Evolutionary conservation across 441 rosid genomes (phyloP).

Genomic region (Pelargonium cotyledonis): DNA sequence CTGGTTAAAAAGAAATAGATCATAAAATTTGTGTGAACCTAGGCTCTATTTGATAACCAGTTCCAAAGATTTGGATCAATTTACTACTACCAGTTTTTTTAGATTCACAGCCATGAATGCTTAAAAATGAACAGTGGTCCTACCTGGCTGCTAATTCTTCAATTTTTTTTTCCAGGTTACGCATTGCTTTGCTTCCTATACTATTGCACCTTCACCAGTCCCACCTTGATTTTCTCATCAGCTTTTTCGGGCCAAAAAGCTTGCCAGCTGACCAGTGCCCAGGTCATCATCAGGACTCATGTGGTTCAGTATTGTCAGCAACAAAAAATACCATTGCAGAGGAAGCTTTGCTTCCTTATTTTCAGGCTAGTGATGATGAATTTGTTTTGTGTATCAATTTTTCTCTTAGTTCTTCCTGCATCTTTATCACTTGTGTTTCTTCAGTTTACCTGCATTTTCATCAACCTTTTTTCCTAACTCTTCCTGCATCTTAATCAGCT

Average conservation of each 20-base stretch:
- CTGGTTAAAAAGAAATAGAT: background rate
- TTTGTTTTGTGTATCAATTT: slow-evolving; percentile 11
- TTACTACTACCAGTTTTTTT: too few species aligned
- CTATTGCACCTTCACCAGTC: slow-evolving; percentile 90
- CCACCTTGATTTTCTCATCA: slow-evolving; percentile 86
- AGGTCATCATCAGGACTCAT: slow-evolving; percentile 34
- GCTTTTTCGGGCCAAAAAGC: slow-evolving; percentile 63
- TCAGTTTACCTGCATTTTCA: slow-evolving; percentile 8
- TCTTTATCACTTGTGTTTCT: slow-evolving; percentile 7
- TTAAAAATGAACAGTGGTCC: background rate
- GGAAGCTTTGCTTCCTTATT: slow-evolving; percentile 96
- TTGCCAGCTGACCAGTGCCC: slow-evolving; percentile 36
- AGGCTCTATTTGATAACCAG: background rate
- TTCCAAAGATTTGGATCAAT: background rate
- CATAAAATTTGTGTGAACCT: background rate
- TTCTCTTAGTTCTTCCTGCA: slow-evolving; percentile 10
- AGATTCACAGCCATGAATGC: too few species aligned
- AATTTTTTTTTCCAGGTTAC: slow-evolving; percentile 48
- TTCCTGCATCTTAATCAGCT: background rate
- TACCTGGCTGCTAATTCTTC: slow-evolving; percentile 18
- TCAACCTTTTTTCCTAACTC: slow-evolving; percentile 12
- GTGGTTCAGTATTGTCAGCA: slow-evolving; percentile 29
- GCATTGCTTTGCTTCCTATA: slow-evolving; percentile 74
- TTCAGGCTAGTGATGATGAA: slow-evolving; percentile 56
- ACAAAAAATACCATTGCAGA: slow-evolving; percentile 35